A percentile compares a stretch with the other conserved stretches of the same genome.
These are phyloP conservation scores for Stemphylium lycopersici DNA, from an alignment of 2,329 filamentous ascomycete species.

Conservation along the genomic window DNA sequence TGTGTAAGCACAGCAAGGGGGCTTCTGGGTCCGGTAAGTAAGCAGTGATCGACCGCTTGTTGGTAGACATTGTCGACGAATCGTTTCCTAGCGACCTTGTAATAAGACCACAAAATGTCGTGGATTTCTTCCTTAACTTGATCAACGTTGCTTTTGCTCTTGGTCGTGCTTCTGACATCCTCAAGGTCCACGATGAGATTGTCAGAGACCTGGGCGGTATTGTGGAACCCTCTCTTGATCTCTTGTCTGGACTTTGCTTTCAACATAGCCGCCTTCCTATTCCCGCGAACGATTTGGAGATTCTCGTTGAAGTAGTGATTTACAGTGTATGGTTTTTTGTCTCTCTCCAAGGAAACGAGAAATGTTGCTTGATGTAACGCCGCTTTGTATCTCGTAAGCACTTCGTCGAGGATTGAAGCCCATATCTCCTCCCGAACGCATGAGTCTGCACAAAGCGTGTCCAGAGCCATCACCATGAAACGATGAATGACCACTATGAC, in stretches of 20 bases:
- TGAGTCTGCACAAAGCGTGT: slow-evolving; percentile 52
- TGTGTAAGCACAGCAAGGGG: slow-evolving; percentile 17
- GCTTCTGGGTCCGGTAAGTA: slow-evolving; percentile 56
- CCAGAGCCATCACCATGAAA: slow-evolving; percentile 58
- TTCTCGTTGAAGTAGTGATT: slow-evolving; percentile 60
- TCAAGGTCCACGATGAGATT: neutral
- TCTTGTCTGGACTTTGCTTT: neutral
- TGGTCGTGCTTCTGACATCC: neutral
- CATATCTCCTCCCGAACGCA: slow-evolving; percentile 52
- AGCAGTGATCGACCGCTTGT: slow-evolving; percentile 62
- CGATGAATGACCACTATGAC: slow-evolving; percentile 59
- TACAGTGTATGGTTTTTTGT: slow-evolving; percentile 55
- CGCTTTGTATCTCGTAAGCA: slow-evolving; percentile 54
- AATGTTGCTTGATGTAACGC: slow-evolving; percentile 59
- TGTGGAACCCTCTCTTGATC: neutral
- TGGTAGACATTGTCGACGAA: slow-evolving; percentile 69
- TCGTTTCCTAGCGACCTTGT: slow-evolving; percentile 64
- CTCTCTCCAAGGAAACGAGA: slow-evolving; percentile 60
- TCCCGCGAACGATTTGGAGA: neutral
- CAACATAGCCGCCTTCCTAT: neutral
- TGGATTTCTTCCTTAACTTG: slow-evolving; percentile 58
- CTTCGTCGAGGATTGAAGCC: slow-evolving; percentile 53
- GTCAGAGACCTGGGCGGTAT: neutral
- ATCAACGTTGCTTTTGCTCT: slow-evolving; percentile 49
- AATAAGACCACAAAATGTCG: slow-evolving; percentile 66